Evolutionary conservation across 2,329 filamentous ascomycete species (phyloP), one percentile per base, ranked within the genome.

Genomic region (Aplosporella prunicola): DNA sequence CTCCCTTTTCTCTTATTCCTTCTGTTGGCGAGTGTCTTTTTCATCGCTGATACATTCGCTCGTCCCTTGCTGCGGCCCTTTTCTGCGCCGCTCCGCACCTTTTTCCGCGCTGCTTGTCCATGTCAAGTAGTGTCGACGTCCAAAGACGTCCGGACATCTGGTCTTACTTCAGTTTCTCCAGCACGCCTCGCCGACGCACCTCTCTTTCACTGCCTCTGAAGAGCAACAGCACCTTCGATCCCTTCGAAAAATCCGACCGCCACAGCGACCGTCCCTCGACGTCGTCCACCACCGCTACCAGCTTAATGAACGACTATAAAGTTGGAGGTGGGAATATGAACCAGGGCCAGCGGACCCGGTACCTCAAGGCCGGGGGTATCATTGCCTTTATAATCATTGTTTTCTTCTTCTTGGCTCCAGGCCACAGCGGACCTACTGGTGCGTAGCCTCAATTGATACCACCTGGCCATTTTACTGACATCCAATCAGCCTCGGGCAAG

Each of bases 311-410:
- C 47, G 60, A 62, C 47, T 48, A 59, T 51, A 65, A 65, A 54
- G 52, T 60, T 39, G 56, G 58, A 59, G 50, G 62, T 48, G 37
- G 31, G 24, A 37, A 15, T 28, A 78, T 79, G 75, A 74, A 74
- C 49, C 74, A 76, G 62, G 72, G 69, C 46, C 72, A 76, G 59
- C 66, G 72, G 54, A 61, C 72, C 35, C 67, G 75, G 43, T 76
- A 71, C 51, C 51, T 80, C 50, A 80, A 78, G 64, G 73, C 73
- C 35, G 74, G 72, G 26, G 73, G 71, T 45, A 64, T 80, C 43
- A 61, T 79, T 43, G 66, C 68, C 36, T 67, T 76, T 45, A 57
- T 80, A 32, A 52, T 78, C 33, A 58, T 78, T 35, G 56, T 78
- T n/a, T 54, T 73, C 30, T 72, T 76, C 49, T 67, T 73, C 47